Evolutionary conservation across 345 rosid genomes (phyloP).

Genomic region (Sisymbrium altissimum): DNA sequence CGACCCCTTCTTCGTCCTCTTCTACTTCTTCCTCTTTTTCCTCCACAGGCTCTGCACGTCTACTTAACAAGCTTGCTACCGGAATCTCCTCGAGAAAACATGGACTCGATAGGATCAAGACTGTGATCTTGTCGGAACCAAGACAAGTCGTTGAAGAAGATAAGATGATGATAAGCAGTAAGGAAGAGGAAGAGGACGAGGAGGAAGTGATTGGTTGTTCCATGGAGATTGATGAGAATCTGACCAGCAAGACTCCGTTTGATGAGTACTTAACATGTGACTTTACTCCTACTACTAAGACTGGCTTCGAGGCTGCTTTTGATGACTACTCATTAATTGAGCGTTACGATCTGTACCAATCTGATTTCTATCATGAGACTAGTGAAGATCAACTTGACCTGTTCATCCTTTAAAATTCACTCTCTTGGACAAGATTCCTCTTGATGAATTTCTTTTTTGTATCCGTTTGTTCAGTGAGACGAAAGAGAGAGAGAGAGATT

Average conservation of each 20-base stretch:
- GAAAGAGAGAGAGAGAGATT: neutral
- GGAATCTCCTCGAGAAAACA: constrained; percentile 4
- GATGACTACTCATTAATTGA: neutral
- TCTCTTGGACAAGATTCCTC: neutral
- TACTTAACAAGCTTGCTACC: constrained; percentile 34
- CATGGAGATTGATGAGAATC: constrained; percentile 24
- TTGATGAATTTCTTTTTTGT: neutral
- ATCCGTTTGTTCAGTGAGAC: neutral
- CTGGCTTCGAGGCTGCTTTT: constrained; percentile 11
- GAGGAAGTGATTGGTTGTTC: constrained; percentile 5
- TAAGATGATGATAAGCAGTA: neutral
- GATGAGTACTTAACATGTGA: neutral
- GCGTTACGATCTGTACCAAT: neutral
- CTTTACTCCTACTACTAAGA: neutral
- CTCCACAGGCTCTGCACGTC: constrained; percentile 4
- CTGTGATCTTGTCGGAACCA: constrained; percentile 18
- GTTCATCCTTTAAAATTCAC: constrained; percentile 10
- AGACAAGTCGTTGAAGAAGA: constrained; percentile 9
- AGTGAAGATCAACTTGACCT: constrained; percentile 10
- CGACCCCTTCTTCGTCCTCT: constrained; percentile 8
- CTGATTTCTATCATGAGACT: constrained; percentile 10
- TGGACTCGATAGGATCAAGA: constrained; percentile 23
- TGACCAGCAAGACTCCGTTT: neutral
- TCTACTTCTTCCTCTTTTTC: neutral
- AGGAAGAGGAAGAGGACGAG: neutral